phyloP scores from a whole-genome alignment of 495 filamentous ascomycete genomes.

The Penicillium canariense region DNA sequence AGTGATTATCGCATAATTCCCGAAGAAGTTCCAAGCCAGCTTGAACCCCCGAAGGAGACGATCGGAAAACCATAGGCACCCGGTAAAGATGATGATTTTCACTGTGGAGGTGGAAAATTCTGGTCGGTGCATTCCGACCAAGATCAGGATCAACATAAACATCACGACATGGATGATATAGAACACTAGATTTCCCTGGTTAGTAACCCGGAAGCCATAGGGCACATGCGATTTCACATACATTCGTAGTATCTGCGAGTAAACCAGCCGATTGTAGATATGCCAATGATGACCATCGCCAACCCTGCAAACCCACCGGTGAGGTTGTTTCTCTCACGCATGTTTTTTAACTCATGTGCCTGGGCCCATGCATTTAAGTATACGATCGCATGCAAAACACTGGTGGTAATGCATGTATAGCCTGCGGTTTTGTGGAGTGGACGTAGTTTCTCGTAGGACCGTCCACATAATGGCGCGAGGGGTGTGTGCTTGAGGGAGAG shows the following conservation, averaged over 20 bases:
- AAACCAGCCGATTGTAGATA: conserved; percentile 29
- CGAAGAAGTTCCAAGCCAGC: conserved; percentile 44
- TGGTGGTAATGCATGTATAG: conserved; percentile 48
- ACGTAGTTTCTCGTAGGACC: conserved; percentile 61
- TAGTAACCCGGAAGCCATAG: background rate
- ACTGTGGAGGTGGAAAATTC: conserved; percentile 34
- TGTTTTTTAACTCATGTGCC: conserved; percentile 21
- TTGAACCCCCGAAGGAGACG: conserved; percentile 48
- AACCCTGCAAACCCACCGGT: conserved; percentile 50
- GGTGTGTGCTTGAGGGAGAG: conserved; percentile 61
- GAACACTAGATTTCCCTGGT: conserved; percentile 33
- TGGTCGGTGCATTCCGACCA: conserved; percentile 54
- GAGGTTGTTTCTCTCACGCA: conserved; percentile 35
- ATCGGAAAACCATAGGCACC: conserved; percentile 50
- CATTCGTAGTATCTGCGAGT: conserved; percentile 49
- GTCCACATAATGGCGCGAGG: conserved; percentile 53
- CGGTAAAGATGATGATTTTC: conserved; percentile 45
- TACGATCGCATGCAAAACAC: conserved; percentile 43
- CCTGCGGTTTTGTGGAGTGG: conserved; percentile 57
- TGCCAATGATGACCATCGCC: conserved; percentile 41
- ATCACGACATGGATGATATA: conserved; percentile 53
- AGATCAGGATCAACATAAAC: conserved; percentile 50
- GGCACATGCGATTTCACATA: background rate
- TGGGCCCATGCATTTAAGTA: conserved; percentile 37
- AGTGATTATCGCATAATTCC: conserved; percentile 53